Conservation (phyloP, 441 rosid genomes). For the Theobroma grandiflorum region DNA sequence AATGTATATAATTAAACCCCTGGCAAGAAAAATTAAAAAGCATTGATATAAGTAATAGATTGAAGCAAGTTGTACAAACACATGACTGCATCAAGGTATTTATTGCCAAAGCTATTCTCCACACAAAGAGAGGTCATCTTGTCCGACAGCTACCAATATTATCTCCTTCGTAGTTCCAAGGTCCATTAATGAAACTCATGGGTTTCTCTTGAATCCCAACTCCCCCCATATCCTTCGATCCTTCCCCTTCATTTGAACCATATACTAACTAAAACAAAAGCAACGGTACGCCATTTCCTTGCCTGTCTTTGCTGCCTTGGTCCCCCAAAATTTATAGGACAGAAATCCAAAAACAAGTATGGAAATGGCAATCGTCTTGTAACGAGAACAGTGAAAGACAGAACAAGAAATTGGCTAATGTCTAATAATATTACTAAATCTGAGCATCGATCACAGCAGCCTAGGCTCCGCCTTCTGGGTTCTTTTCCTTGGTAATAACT, state of each 20-base stretch:
- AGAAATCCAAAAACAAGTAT: slow-evolving; percentile 46
- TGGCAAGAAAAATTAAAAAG: too few species aligned
- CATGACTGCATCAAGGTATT: slow-evolving; percentile 14
- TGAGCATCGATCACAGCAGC: background rate
- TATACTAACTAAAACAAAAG: background rate
- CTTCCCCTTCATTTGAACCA: background rate
- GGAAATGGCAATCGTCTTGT: slow-evolving; percentile 47
- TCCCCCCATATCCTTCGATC: background rate
- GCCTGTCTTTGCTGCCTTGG: slow-evolving; percentile 47
- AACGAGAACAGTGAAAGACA: background rate
- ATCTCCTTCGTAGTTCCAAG: background rate
- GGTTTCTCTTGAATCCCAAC: slow-evolving; percentile 46
- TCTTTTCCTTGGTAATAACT: background rate
- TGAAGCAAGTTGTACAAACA: background rate
- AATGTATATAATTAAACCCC: too few species aligned
- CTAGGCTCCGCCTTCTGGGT: background rate
- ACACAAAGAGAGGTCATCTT: background rate
- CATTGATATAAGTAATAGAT: too few species aligned
- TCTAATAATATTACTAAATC: background rate
- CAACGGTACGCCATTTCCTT: slow-evolving; percentile 48
- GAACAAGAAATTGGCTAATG: background rate
- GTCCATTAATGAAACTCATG: slow-evolving; percentile 53
- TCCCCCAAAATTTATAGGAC: background rate
- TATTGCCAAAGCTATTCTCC: slow-evolving; percentile 24
- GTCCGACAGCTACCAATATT: slow-evolving; percentile 7